Conservation (phyloP, 1,139 yeast genomes). For the Kazachstania sp. region DNA sequence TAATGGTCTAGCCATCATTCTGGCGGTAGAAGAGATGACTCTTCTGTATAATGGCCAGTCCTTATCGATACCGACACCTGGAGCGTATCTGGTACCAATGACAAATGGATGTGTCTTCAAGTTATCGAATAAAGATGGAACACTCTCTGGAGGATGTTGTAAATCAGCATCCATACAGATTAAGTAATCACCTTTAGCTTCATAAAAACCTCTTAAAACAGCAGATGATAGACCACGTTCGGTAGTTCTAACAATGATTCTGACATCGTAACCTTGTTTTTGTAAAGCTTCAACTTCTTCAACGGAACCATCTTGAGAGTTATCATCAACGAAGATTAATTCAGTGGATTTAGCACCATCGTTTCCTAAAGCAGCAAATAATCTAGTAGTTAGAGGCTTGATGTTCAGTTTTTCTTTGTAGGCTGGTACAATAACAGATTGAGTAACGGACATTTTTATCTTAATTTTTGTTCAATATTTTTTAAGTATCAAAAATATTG, state of each 20-base stretch:
- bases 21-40: slow-evolving; percentile 39
- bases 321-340: slow-evolving; percentile 41
- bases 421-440: slow-evolving; percentile 40
- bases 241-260: slow-evolving; percentile 38
- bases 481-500: too few relatives aligned
- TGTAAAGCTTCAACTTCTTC: slow-evolving; percentile 38
- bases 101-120: slow-evolving; percentile 36
- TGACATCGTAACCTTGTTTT: slow-evolving; percentile 38
- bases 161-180: slow-evolving; percentile 44
- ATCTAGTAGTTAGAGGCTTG: slow-evolving; percentile 38
- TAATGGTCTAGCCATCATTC: slow-evolving; percentile 38
- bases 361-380: slow-evolving; percentile 39
- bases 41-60: slow-evolving; percentile 43
- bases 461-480: background rate
- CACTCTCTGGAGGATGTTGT: slow-evolving; percentile 43
- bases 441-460: slow-evolving; percentile 30
- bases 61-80: slow-evolving; percentile 42
- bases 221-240: slow-evolving; percentile 42
- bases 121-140: slow-evolving; percentile 35
- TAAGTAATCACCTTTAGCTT: slow-evolving; percentile 37
- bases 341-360: slow-evolving; percentile 35
- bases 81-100: slow-evolving; percentile 41
- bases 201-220: slow-evolving; percentile 38
- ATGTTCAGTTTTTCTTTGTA: slow-evolving; percentile 40
- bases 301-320: slow-evolving; percentile 42